Evolutionary conservation across 495 filamentous ascomycete species (phyloP).

Genomic region (Penicillium roqueforti): DNA sequence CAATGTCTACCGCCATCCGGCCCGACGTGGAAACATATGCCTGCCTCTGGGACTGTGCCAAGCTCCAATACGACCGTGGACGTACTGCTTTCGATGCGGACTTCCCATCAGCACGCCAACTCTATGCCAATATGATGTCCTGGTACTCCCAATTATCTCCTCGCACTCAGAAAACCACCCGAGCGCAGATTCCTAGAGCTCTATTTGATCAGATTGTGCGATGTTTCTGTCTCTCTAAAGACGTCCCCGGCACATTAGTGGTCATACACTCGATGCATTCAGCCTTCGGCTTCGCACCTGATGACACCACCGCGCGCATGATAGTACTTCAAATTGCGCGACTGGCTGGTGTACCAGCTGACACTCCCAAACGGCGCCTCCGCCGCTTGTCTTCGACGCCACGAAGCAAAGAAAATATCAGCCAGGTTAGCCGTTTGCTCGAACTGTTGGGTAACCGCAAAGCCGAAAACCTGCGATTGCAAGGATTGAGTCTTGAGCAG

Average conservation of each 20-base stretch:
- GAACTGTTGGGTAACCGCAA: constrained; percentile 38
- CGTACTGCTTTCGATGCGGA: constrained; percentile 31
- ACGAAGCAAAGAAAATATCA: constrained; percentile 43
- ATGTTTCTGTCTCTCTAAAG: constrained; percentile 50
- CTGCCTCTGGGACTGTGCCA: constrained; percentile 59
- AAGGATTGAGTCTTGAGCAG: constrained; percentile 34
- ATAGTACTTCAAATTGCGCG: constrained; percentile 50
- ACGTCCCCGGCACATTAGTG: constrained; percentile 58
- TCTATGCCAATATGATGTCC: constrained; percentile 60
- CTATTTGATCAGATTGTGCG: constrained; percentile 55
- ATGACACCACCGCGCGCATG: constrained; percentile 45
- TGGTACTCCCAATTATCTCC: constrained; percentile 41
- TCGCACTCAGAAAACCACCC: constrained; percentile 19
- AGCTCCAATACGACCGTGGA: constrained; percentile 48
- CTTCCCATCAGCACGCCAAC: constrained; percentile 46
- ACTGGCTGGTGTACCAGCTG: constrained; percentile 37
- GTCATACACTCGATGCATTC: constrained; percentile 53
- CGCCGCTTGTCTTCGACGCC: constrained; percentile 42
- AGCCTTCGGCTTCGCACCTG: constrained; percentile 52
- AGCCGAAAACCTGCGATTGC: constrained; percentile 29
- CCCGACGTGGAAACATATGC: constrained; percentile 68
- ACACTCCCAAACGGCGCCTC: constrained; percentile 39
- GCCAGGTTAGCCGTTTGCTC: constrained; percentile 35
- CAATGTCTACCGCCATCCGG: constrained; percentile 42
- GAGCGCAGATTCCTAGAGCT: constrained; percentile 44